These are phyloP conservation scores for Marchantia polymorpha DNA, from an alignment of 225 moss, liverwort and hornwort species.

Conservation along the genomic window DNA sequence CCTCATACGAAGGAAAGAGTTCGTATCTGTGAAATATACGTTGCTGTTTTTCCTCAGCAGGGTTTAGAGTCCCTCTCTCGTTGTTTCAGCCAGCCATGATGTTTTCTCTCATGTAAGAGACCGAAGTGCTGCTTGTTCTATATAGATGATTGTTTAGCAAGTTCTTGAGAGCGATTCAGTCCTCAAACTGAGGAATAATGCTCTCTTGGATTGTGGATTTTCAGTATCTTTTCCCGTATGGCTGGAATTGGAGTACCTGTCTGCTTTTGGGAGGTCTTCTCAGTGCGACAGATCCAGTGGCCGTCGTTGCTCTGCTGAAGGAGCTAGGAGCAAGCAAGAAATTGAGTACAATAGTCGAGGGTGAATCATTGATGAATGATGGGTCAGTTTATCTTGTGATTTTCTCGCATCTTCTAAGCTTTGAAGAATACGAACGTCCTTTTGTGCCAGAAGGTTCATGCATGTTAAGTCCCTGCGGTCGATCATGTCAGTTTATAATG, in stretches of 20 bases:
- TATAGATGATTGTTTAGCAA: background rate
- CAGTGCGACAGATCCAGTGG: slow-evolving; percentile 98
- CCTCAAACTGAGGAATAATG: background rate
- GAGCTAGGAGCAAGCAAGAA: slow-evolving; percentile 99
- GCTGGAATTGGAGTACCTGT: slow-evolving; percentile 93
- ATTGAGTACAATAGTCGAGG: slow-evolving; percentile 89
- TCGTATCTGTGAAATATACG: background rate
- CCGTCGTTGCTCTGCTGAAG: slow-evolving; percentile 90
- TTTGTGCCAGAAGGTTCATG: background rate
- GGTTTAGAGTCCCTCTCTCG: background rate
- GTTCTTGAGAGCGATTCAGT: background rate
- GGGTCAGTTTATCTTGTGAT: slow-evolving; percentile 49
- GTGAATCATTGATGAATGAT: slow-evolving; percentile 98
- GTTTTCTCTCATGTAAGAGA: background rate
- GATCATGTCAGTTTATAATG: too few relatives aligned
- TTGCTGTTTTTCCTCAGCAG: background rate
- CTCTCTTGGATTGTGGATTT: background rate
- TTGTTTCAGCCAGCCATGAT: too few relatives aligned
- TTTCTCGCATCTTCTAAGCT: background rate
- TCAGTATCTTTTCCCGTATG: slow-evolving; percentile 81
- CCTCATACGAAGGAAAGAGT: background rate
- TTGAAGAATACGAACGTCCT: background rate
- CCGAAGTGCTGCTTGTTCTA: background rate
- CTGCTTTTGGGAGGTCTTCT: slow-evolving; percentile 85
- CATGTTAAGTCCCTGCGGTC: too few relatives aligned